phyloP scores from a whole-genome alignment of 1,284 basidiomycete genomes.

The Xerocomus amazonicus region DNA sequence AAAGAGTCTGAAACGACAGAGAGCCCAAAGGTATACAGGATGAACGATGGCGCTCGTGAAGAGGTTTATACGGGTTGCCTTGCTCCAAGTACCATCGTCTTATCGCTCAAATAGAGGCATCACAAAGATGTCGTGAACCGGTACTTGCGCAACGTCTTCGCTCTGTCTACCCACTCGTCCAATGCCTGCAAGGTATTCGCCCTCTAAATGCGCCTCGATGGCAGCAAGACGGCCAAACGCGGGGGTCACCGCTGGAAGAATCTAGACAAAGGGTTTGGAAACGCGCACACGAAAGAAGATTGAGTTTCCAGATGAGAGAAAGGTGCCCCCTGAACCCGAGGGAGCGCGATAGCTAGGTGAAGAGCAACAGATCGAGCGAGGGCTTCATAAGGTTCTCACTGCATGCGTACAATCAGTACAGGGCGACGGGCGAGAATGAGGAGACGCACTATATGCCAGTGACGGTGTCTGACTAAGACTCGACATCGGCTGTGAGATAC shows the following conservation, averaged over 20 bases:
- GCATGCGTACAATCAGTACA: too few species aligned
- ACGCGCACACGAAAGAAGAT: neutral
- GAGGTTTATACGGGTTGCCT: neutral
- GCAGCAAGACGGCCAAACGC: conserved; percentile 92
- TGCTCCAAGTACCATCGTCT: neutral
- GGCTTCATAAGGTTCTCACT: too few species aligned
- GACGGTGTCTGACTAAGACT: conserved; percentile 29
- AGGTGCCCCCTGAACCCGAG: conserved; percentile 62
- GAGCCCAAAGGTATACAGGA: conserved; percentile 2
- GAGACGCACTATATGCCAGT: too few species aligned
- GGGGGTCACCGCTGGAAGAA: conserved; percentile 85
- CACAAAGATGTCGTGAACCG: conserved; percentile 1
- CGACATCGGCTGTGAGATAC: conserved; percentile 92
- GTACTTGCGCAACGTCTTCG: conserved; percentile 86
- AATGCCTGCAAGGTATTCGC: conserved; percentile 90
- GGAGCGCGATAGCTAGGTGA: too few species aligned
- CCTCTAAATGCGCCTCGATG: conserved; percentile 81
- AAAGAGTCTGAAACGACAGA: conserved; percentile 9
- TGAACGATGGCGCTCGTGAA: neutral
- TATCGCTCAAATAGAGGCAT: neutral
- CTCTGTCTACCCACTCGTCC: conserved; percentile 85
- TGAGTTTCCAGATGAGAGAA: conserved; percentile 24
- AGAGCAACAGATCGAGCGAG: too few species aligned
- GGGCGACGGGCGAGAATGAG: too few species aligned
- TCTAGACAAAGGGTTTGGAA: conserved; percentile 34